These are phyloP conservation scores for Dactylellina cionopaga DNA, from an alignment of 2,329 filamentous ascomycete genomes.

Conservation along the genomic window DNA sequence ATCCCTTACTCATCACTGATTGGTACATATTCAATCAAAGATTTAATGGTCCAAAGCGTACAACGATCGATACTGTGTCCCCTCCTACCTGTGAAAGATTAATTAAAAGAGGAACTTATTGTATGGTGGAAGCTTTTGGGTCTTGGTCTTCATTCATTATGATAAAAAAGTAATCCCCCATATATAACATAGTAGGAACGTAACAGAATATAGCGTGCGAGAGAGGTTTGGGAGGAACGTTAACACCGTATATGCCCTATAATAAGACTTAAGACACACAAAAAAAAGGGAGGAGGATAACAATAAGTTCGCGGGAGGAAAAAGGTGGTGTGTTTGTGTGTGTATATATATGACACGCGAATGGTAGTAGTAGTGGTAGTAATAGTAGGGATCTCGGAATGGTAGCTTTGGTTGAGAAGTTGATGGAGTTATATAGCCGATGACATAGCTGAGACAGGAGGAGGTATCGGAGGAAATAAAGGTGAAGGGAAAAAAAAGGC, in stretches of 20 bases:
- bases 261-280: constrained; percentile 49
- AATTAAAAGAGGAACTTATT: not conserved
- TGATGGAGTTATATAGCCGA: constrained; percentile 22
- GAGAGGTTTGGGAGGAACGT: constrained; percentile 20
- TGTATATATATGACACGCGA: constrained; percentile 7
- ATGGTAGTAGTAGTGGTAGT: constrained; percentile 2
- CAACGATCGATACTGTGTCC: no score
- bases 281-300: constrained; percentile 25
- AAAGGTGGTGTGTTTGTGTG: not conserved
- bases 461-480: constrained; percentile 1
- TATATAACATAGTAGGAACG: constrained; percentile 56
- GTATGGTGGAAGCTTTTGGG: not conserved
- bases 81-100: no score
- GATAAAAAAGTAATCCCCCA: constrained; percentile 51
- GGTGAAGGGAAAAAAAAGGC: not conserved
- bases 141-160: constrained; percentile 53
- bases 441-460: not conserved
- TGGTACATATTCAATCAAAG: no score
- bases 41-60: no score
- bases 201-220: constrained; percentile 36
- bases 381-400: constrained; percentile 1
- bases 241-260: constrained; percentile 51
- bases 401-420: constrained; percentile 3
- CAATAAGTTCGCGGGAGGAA: no score
- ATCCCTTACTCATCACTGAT: no score